Conservation (phyloP, 208 protist genomes). For the Vickermania spadyakhi region DNA sequence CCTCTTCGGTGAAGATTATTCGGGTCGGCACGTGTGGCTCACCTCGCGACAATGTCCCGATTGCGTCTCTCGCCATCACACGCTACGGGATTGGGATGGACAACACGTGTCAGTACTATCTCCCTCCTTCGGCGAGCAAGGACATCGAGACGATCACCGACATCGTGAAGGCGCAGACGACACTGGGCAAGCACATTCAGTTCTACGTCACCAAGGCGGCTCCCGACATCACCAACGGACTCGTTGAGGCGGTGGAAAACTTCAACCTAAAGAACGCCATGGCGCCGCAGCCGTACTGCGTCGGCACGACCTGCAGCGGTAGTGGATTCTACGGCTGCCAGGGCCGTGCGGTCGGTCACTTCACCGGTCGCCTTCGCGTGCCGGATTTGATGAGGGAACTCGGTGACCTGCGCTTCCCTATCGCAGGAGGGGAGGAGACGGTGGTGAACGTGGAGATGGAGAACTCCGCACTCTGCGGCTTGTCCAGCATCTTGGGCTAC, state of each 20-base stretch:
- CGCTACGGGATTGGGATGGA: conserved; percentile 58
- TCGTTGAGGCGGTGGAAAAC: conserved; percentile 27
- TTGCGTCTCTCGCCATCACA: conserved; percentile 50
- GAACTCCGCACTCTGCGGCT: conserved; percentile 54
- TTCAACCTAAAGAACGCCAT: conserved; percentile 18
- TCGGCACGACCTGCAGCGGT: conserved; percentile 50
- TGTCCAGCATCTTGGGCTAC: conserved; percentile 54
- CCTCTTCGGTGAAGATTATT: conserved; percentile 44
- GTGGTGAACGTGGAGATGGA: conserved; percentile 80
- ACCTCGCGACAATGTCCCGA: conserved; percentile 25
- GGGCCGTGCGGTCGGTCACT: conserved; percentile 54
- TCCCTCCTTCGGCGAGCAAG: conserved; percentile 9
- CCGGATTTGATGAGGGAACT: conserved; percentile 49
- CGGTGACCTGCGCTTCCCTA: conserved; percentile 24
- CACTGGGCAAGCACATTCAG: conserved; percentile 31
- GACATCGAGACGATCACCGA: conserved; percentile 34
- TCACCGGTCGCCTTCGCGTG: conserved; percentile 28
- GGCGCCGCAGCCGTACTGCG: conserved; percentile 29
- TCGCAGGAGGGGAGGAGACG: conserved; percentile 27
- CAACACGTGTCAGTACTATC: conserved; percentile 77
- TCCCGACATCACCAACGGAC: conserved; percentile 27
- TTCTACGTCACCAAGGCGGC: conserved; percentile 55
- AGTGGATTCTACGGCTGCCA: conserved; percentile 78
- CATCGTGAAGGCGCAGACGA: conserved; percentile 17
- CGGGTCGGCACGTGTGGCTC: conserved; percentile 71